phyloP scores from a whole-genome alignment of 345 rosid species.

The Odontarrhena argentea region DNA sequence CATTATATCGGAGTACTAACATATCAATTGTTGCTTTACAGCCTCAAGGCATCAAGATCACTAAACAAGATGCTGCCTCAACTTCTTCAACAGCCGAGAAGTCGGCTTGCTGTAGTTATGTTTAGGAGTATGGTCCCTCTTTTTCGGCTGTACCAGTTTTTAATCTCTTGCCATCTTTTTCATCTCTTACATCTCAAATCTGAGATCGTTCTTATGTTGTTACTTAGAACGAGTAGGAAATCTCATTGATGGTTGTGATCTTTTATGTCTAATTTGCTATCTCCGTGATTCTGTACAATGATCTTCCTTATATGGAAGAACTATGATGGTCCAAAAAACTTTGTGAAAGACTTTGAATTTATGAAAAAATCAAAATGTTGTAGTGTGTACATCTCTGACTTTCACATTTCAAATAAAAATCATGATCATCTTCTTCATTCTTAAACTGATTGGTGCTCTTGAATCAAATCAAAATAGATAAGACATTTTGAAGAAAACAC shows the following conservation, averaged over 20 bases:
- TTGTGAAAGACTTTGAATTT: constrained; percentile 34
- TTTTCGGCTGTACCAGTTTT: constrained; percentile 27
- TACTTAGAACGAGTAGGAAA: constrained; percentile 38
- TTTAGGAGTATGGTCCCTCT: constrained; percentile 38
- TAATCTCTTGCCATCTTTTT: constrained; percentile 28
- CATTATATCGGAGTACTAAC: constrained; percentile 1
- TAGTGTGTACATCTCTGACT: constrained; percentile 31
- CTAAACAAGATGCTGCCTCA: constrained; percentile 54
- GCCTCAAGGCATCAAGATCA: constrained; percentile 73
- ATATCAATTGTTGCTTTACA: constrained; percentile 29
- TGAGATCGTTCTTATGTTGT: constrained; percentile 38
- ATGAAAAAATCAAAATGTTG: constrained; percentile 24
- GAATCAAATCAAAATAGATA: not conserved
- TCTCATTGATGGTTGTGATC: constrained; percentile 44
- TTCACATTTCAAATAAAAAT: not conserved
- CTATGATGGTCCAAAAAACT: constrained; percentile 33
- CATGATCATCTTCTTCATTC: not conserved
- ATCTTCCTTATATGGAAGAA: constrained; percentile 34
- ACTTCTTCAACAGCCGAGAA: constrained; percentile 54
- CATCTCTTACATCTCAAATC: constrained; percentile 40
- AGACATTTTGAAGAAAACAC: constrained; percentile 7
- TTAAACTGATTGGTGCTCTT: not conserved
- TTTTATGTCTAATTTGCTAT: constrained; percentile 39
- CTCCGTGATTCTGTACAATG: constrained; percentile 27
- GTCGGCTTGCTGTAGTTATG: constrained; percentile 65